A percentile compares a stretch with the other conserved stretches of the same genome.
Conservation (phyloP, 2,329 filamentous ascomycete genomes). For the Dothidotthia symphoricarpi region DNA sequence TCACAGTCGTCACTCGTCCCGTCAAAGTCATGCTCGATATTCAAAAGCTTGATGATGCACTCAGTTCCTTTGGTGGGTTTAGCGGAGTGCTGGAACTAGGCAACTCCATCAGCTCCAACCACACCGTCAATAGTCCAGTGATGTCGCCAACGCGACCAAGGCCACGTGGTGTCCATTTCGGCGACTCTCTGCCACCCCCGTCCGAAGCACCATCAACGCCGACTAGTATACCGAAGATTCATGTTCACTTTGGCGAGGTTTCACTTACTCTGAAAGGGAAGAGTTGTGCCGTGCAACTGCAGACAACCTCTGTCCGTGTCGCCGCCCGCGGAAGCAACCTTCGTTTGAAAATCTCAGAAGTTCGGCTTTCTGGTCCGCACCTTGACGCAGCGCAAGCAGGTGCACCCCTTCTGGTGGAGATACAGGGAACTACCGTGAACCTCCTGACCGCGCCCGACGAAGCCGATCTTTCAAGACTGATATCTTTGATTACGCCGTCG, state of each 20-base stretch:
- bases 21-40: constrained; percentile 75
- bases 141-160: constrained; percentile 30
- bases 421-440: constrained; percentile 66
- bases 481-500: constrained; percentile 86
- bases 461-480: constrained; percentile 73
- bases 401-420: constrained; percentile 61
- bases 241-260: constrained; percentile 73
- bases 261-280: constrained; percentile 74
- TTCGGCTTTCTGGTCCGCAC: constrained; percentile 72
- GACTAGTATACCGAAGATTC: constrained; percentile 58
- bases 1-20: constrained; percentile 73
- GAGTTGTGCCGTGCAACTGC: constrained; percentile 69
- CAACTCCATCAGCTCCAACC: constrained; percentile 74
- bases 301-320: constrained; percentile 78
- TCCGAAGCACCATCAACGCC: constrained; percentile 12
- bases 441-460: constrained; percentile 73
- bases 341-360: constrained; percentile 70
- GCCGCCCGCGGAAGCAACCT: constrained; percentile 72
- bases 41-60: constrained; percentile 77
- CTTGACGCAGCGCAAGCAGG: constrained; percentile 53
- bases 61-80: constrained; percentile 85
- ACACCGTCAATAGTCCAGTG: constrained; percentile 48
- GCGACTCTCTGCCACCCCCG: constrained; percentile 43
- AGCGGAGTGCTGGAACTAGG: constrained; percentile 89
- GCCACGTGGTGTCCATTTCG: constrained; percentile 58